Evolutionary conservation across 164 flowering plant genomes (phyloP), one percentile per base, ranked within the genome.

Genomic region (Umbellularia californica): DNA sequence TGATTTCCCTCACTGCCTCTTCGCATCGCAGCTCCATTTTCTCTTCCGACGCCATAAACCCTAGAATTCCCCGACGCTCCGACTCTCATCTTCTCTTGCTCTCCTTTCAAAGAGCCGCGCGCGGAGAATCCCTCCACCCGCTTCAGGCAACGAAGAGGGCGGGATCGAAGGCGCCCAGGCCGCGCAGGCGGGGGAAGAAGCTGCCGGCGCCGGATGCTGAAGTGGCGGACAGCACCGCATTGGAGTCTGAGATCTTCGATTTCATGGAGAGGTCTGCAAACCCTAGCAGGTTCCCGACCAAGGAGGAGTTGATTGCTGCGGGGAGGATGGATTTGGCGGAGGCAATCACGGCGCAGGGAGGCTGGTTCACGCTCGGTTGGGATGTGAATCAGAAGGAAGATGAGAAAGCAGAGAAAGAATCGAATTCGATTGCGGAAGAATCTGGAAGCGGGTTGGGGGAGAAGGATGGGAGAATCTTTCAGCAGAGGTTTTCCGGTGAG

Each of bases 301-400:
- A 80, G 82, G 79, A 86, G 71, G 88, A 94, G 83, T 76, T 94
- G 78, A 24, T 88, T 69, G 87, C 80, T n/a, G 91, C 90, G 13
- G 98, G 97, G 72, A 86, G 98, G 80, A 51, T 50, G 79, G 97
- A 94, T 84, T 90, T 94, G 83, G 95, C 87, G 50, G 85, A 87
- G 68, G 89, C 81, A 9, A 89, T 92, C 71, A n/a, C 50, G 70
- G 80, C 73, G 74, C 80, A 81, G 75, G 89, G 98, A 19, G 97
- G 95, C 20, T 94, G 98, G 98, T 86, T 91, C 65, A 73, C 90
- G 3, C 73, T 79, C 41, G 97, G 98, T 11, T 94, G 98, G 98
- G 91, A 88, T 76, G 58, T 66, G 65, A 82, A 78, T 25, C 85
- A 80, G 51, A 87, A 80, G 0, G 79, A 66, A 11, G 82, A 3